Evolutionary conservation across 2,329 filamentous ascomycete genomes (phyloP).

Genomic region (Didymella lethalis): DNA sequence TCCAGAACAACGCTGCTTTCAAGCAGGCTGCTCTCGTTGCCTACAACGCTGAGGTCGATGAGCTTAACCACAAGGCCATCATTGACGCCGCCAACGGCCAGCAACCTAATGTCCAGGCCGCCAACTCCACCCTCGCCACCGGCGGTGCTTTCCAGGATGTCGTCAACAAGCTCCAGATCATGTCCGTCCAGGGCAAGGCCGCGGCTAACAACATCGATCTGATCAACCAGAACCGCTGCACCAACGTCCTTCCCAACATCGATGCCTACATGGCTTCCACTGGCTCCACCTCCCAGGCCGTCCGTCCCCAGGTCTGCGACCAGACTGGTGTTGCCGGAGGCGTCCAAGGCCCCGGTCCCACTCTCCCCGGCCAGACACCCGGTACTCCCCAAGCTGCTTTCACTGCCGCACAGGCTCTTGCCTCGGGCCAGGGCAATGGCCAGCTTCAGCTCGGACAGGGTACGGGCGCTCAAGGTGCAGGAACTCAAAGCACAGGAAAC

Average conservation of each 20-base stretch:
- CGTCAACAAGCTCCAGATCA: conserved; percentile 50
- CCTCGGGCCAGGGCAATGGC: conserved; percentile 42
- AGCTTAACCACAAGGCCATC: conserved; percentile 51
- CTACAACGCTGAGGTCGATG: conserved; percentile 51
- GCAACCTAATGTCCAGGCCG: conserved; percentile 42
- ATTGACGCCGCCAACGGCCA: conserved; percentile 42
- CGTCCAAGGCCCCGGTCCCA: conserved; percentile 41
- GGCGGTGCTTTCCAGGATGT: conserved; percentile 51
- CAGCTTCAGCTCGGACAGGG: conserved; percentile 31
- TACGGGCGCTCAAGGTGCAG: too few relatives aligned
- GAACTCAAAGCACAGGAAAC: too few relatives aligned
- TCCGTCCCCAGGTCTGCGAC: conserved; percentile 44
- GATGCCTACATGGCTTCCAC: conserved; percentile 49
- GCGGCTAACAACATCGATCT: conserved; percentile 45
- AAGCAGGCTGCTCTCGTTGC: conserved; percentile 49
- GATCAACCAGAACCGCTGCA: conserved; percentile 50
- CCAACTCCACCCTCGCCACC: conserved; percentile 49
- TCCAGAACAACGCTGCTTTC: conserved; percentile 47
- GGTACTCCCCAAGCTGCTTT: conserved; percentile 45
- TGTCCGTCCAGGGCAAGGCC: conserved; percentile 46
- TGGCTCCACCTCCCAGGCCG: conserved; percentile 39
- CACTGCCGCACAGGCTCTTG: conserved; percentile 38
- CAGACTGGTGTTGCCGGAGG: conserved; percentile 47
- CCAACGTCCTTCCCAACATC: conserved; percentile 49
- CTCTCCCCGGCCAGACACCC: conserved; percentile 39